phyloP scores from a whole-genome alignment of 768 basidiomycete genomes.

The Tylopilus cervinicoccineus region DNA sequence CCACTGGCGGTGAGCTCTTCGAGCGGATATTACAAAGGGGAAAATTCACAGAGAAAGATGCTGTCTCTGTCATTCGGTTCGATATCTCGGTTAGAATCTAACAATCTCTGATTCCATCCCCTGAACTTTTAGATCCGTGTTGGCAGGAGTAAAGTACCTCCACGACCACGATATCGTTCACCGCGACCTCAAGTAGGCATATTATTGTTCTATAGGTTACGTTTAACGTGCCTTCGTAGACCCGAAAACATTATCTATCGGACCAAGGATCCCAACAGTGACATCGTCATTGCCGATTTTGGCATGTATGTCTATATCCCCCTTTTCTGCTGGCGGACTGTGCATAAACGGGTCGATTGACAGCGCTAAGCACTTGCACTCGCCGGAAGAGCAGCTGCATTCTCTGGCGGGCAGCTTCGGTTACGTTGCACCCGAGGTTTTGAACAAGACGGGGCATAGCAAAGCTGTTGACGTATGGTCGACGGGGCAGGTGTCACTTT shows the following conservation, averaged over 20 bases:
- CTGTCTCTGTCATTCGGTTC: constrained; percentile 69
- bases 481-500: constrained; percentile 59
- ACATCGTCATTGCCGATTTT: constrained; percentile 94
- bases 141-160: constrained; percentile 85
- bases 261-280: constrained; percentile 69
- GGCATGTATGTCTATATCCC: constrained; percentile 68
- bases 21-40: constrained; percentile 81
- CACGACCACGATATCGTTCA: constrained; percentile 94
- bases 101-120: not conserved
- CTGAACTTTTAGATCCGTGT: constrained; percentile 54
- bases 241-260: constrained; percentile 97
- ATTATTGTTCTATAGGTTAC: not conserved
- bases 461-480: constrained; percentile 95
- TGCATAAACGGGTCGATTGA: not conserved
- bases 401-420: constrained; percentile 80
- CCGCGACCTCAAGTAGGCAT: constrained; percentile 82
- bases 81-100: constrained; percentile 22
- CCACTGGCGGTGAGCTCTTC: constrained; percentile 92
- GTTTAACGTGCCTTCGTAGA: constrained; percentile 33
- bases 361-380: constrained; percentile 80
- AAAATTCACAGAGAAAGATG: constrained; percentile 92
- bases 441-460: constrained; percentile 79
- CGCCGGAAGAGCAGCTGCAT: constrained; percentile 64
- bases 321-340: not conserved
- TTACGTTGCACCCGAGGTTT: constrained; percentile 89